Evolutionary conservation across 805 yeast species (phyloP).

Genomic region (Wickerhamomyces bovis): DNA sequence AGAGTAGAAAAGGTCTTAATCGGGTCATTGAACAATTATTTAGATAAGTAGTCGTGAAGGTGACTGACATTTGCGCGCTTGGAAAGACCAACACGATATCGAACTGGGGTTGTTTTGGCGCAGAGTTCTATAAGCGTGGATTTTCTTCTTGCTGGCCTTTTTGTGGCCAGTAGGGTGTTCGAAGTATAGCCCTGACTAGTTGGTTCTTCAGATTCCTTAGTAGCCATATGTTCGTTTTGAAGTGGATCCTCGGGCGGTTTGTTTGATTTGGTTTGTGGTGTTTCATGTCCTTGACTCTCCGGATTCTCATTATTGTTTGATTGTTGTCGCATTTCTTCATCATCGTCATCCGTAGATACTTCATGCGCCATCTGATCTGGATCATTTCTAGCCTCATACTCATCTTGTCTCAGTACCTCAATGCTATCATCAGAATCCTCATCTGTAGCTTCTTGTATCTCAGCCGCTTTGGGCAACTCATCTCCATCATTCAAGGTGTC

Average conservation of each 20-base stretch:
- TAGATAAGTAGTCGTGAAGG: slow-evolving; percentile 15
- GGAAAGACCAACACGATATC: slow-evolving; percentile 22
- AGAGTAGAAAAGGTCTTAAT: background rate
- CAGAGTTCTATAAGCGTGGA: slow-evolving; percentile 13
- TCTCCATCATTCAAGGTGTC: background rate
- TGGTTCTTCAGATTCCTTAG: background rate
- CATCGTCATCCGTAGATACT: background rate
- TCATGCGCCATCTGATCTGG: background rate
- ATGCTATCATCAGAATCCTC: slow-evolving; percentile 1
- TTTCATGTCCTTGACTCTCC: background rate
- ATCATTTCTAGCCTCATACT: background rate
- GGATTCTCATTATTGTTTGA: background rate
- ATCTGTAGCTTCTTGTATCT: background rate
- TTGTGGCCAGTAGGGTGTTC: background rate
- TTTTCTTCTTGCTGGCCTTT: slow-evolving; percentile 4
- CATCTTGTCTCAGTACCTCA: background rate
- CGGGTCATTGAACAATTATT: background rate
- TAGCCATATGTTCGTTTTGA: background rate
- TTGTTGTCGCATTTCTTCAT: background rate
- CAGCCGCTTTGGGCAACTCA: background rate
- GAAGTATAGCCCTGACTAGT: background rate
- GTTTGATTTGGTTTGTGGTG: background rate
- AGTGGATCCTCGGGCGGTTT: background rate
- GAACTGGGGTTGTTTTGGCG: slow-evolving; percentile 7
- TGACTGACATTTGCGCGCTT: slow-evolving; percentile 16